Conservation (phyloP, 1,284 basidiomycete species). For the Peniophora sp. region DNA sequence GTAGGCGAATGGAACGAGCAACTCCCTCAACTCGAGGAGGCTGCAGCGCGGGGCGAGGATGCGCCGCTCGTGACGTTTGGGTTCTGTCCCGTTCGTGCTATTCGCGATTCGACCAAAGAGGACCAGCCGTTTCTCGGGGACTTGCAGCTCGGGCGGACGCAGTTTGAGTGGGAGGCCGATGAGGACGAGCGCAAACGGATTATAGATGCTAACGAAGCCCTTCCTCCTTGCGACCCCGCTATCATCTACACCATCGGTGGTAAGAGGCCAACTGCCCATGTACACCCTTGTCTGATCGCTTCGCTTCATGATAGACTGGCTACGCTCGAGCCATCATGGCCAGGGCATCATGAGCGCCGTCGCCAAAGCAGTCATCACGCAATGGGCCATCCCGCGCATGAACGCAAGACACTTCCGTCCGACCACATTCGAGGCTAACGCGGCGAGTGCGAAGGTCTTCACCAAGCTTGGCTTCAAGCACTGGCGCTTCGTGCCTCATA, state of each 20-base stretch:
- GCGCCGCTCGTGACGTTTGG: slow-evolving; percentile 23
- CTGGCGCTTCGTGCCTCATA: slow-evolving; percentile 29
- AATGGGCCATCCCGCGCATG: slow-evolving; percentile 58
- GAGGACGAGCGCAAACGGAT: slow-evolving; percentile 23
- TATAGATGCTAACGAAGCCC: slow-evolving; percentile 27
- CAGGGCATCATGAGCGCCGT: slow-evolving; percentile 62
- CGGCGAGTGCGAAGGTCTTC: slow-evolving; percentile 51
- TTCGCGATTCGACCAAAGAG: slow-evolving; percentile 43
- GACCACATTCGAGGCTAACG: slow-evolving; percentile 41
- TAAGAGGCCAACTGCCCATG: slow-evolving; percentile 20
- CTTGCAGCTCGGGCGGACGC: slow-evolving; percentile 27
- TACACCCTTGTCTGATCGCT: neutral
- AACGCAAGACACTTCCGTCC: slow-evolving; percentile 36
- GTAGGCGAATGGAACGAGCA: slow-evolving; percentile 19
- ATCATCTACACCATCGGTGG: slow-evolving; percentile 50
- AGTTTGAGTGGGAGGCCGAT: slow-evolving; percentile 23
- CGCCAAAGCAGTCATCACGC: slow-evolving; percentile 36
- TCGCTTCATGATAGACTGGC: slow-evolving; percentile 32
- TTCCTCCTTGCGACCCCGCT: slow-evolving; percentile 33
- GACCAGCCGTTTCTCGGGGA: slow-evolving; percentile 39
- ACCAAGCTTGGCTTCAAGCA: slow-evolving; percentile 55
- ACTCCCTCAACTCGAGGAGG: slow-evolving; percentile 29
- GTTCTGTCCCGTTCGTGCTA: slow-evolving; percentile 29
- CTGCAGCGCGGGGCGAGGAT: slow-evolving; percentile 16
- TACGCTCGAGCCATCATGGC: slow-evolving; percentile 50